These are phyloP conservation scores for Aspergillus pseudonomiae DNA, from an alignment of 2,329 filamentous ascomycete genomes.

Conservation along the genomic window DNA sequence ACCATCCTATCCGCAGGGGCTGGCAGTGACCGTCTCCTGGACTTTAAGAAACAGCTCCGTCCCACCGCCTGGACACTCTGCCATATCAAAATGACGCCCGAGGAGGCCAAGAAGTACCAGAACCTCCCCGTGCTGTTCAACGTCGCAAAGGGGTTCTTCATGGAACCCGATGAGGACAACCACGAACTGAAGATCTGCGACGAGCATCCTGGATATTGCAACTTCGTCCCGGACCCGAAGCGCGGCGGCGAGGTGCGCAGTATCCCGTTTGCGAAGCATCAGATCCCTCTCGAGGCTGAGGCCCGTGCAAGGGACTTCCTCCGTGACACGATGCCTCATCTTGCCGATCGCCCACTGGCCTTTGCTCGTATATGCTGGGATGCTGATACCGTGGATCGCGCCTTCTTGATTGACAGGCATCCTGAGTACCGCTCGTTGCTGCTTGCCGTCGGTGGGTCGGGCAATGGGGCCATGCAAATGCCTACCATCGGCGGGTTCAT, in stretches of 20 bases:
- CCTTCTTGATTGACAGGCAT: constrained; percentile 57
- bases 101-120: constrained; percentile 51
- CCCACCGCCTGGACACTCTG: constrained; percentile 59
- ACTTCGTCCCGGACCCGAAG: constrained; percentile 40
- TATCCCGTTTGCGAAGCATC: constrained; percentile 47
- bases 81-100: constrained; percentile 52
- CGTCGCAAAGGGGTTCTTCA: constrained; percentile 53
- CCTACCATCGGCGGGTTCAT: constrained; percentile 56
- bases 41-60: constrained; percentile 56
- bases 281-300: constrained; percentile 51
- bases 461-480: constrained; percentile 58
- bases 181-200: constrained; percentile 49
- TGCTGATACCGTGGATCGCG: constrained; percentile 57
- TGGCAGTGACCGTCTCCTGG: constrained; percentile 50
- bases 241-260: constrained; percentile 35
- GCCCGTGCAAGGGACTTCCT: constrained; percentile 53
- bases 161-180: constrained; percentile 49
- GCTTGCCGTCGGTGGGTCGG: constrained; percentile 55
- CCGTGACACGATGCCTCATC: constrained; percentile 56
- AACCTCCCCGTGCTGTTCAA: constrained; percentile 56
- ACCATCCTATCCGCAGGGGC: constrained; percentile 56
- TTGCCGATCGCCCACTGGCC: constrained; percentile 51
- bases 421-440: constrained; percentile 48
- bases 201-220: constrained; percentile 61
- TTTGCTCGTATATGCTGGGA: constrained; percentile 62